phyloP scores from a whole-genome alignment of 2,329 filamentous ascomycete species.

The Chrysosporium keratinophilum region DNA sequence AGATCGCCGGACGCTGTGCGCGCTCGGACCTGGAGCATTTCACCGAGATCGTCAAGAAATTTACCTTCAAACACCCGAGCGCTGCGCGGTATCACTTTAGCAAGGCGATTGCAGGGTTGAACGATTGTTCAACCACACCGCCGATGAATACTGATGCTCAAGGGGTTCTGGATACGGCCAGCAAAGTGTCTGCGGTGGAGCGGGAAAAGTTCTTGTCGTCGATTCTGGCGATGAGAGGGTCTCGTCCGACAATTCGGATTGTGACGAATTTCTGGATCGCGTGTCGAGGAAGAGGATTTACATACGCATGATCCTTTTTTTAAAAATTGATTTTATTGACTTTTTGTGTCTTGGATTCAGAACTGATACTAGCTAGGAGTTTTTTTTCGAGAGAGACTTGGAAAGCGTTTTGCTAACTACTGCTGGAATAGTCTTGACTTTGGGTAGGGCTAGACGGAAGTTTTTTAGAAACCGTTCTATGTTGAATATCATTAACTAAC shows the following conservation, averaged over 20 bases:
- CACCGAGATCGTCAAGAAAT: slow-evolving; percentile 32
- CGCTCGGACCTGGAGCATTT: slow-evolving; percentile 37
- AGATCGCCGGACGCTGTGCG: slow-evolving; percentile 36
- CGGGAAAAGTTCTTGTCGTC: slow-evolving; percentile 34
- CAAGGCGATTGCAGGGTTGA: slow-evolving; percentile 28
- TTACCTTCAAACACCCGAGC: slow-evolving; percentile 34
- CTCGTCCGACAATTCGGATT: slow-evolving; percentile 30
- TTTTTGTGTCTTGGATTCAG: background rate
- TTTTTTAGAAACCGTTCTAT: background rate
- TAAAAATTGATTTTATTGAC: background rate
- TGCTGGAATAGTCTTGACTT: no score
- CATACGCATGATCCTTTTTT: slow-evolving; percentile 26
- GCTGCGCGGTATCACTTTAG: slow-evolving; percentile 30
- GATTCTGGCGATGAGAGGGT: slow-evolving; percentile 31
- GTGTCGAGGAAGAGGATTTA: slow-evolving; percentile 35
- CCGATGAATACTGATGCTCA: no score
- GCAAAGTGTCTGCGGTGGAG: slow-evolving; percentile 27
- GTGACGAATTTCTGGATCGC: slow-evolving; percentile 37
- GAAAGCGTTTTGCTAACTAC: background rate
- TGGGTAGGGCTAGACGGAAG: no score
- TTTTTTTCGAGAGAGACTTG: background rate
- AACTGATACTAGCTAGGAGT: background rate
- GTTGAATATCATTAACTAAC: background rate
- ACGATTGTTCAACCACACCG: background rate
- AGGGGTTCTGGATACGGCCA: slow-evolving; percentile 12